Conservation (phyloP, 164 flowering plant genomes). For the Brasenia schreberi region DNA sequence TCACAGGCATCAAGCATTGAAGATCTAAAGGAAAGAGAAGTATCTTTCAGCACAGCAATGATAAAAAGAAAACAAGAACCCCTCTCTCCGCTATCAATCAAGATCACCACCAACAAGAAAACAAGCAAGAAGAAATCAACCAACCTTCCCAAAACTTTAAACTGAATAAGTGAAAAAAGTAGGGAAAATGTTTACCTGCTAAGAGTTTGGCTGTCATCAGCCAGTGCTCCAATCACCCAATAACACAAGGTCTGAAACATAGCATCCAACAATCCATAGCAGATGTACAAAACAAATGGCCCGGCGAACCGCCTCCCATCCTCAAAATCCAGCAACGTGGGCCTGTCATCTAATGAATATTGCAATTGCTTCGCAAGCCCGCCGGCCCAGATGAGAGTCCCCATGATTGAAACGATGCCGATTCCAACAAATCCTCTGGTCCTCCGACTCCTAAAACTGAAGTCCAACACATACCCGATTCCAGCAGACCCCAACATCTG, state of each 20-base stretch:
- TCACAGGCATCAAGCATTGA: too few species aligned
- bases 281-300: conserved; percentile 70
- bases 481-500: conserved; percentile 84
- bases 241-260: conserved; percentile 90
- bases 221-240: conserved; percentile 91
- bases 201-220: conserved; percentile 78
- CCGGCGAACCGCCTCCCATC: conserved; percentile 54
- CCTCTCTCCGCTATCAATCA: too few species aligned
- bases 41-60: too few species aligned
- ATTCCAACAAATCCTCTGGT: conserved; percentile 65
- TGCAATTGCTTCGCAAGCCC: conserved; percentile 71
- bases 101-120: background rate
- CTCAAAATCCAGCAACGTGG: conserved; percentile 55
- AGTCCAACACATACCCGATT: conserved; percentile 69
- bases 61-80: background rate
- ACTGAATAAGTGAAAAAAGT: background rate
- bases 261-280: conserved; percentile 80
- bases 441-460: conserved; percentile 61
- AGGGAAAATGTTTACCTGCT: conserved; percentile 51
- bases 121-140: background rate
- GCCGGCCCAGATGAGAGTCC: conserved; percentile 80
- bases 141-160: background rate
- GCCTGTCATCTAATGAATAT: conserved; percentile 24
- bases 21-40: too few species aligned
- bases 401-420: conserved; percentile 35